A percentile compares a stretch with the other conserved stretches of the same genome.
Evolutionary conservation across 805 yeast genomes (phyloP).

Genomic region (Monosporozyma yasuniensis): DNA sequence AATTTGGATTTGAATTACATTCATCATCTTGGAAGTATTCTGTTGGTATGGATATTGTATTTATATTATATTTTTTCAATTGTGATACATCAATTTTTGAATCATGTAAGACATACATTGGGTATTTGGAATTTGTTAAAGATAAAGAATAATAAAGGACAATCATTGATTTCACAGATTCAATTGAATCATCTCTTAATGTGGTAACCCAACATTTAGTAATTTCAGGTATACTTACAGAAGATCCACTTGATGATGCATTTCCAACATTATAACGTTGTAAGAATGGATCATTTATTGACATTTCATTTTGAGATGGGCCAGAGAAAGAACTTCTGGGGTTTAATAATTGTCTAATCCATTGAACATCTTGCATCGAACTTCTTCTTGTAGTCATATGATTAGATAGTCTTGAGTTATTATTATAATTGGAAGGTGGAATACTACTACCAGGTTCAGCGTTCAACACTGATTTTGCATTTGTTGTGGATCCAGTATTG

Average conservation of each 20-base stretch:
- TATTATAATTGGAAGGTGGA: not conserved
- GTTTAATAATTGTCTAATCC: constrained; percentile 26
- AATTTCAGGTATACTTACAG: not conserved
- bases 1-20: not conserved
- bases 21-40: constrained; percentile 1
- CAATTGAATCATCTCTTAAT: constrained; percentile 15
- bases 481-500: not conserved
- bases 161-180: constrained; percentile 17
- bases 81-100: constrained; percentile 11
- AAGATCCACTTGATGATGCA: not conserved
- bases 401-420: not conserved
- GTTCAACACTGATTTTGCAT: not conserved
- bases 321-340: constrained; percentile 32
- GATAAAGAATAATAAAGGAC: constrained; percentile 20
- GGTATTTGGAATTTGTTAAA: constrained; percentile 17
- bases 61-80: constrained; percentile 5
- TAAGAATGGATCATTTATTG: not conserved
- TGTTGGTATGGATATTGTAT: constrained; percentile 5
- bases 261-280: not conserved
- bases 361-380: constrained; percentile 28
- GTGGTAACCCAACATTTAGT: constrained; percentile 26
- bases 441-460: not conserved
- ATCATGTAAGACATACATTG: constrained; percentile 18
- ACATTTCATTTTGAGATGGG: constrained; percentile 14
- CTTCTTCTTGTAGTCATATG: constrained; percentile 16